Percentiles rank a stretch among this genome's conserved stretches.
phyloP scores from a whole-genome alignment of 768 basidiomycete genomes.

The Tulasnella sp. region DNA sequence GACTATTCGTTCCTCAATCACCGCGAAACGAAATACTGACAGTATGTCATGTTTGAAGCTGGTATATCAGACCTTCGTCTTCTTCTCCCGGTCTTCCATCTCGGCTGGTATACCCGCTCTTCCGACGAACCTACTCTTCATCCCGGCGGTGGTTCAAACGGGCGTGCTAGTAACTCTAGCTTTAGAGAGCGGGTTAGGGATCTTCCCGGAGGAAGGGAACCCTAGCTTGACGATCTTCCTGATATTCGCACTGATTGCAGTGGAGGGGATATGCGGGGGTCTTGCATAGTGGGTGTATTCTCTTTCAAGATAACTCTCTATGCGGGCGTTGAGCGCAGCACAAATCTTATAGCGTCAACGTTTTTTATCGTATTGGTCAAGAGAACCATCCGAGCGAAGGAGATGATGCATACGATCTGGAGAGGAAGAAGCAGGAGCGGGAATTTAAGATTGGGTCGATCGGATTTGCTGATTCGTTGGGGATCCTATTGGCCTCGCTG shows the following conservation, averaged over 20 bases:
- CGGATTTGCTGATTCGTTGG: slow-evolving; percentile 73
- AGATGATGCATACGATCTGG: slow-evolving; percentile 40
- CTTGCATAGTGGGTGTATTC: slow-evolving; percentile 67
- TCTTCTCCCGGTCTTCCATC: slow-evolving; percentile 85
- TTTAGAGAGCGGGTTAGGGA: slow-evolving; percentile 56
- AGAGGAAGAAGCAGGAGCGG: slow-evolving; percentile 59
- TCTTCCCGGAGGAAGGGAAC: slow-evolving; percentile 42
- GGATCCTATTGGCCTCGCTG: slow-evolving; percentile 54
- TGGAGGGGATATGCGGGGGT: slow-evolving; percentile 91
- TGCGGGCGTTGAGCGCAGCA: too few species aligned
- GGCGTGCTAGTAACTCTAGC: slow-evolving; percentile 51
- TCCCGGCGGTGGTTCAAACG: slow-evolving; percentile 69
- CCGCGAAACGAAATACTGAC: too few species aligned
- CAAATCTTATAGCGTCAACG: slow-evolving; percentile 70
- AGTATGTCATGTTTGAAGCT: slow-evolving; percentile 39
- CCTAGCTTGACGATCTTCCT: slow-evolving; percentile 39
- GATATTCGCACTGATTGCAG: slow-evolving; percentile 66
- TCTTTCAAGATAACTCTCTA: slow-evolving; percentile 18
- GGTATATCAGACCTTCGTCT: slow-evolving; percentile 83
- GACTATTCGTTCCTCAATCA: neutral
- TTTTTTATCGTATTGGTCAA: slow-evolving; percentile 74
- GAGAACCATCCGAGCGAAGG: slow-evolving; percentile 31
- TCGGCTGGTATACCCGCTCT: slow-evolving; percentile 75
- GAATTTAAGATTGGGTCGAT: slow-evolving; percentile 89
- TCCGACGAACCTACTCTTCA: slow-evolving; percentile 51